phyloP scores from a whole-genome alignment of 768 basidiomycete species.

The Lepiota brunneoincarnata region DNA sequence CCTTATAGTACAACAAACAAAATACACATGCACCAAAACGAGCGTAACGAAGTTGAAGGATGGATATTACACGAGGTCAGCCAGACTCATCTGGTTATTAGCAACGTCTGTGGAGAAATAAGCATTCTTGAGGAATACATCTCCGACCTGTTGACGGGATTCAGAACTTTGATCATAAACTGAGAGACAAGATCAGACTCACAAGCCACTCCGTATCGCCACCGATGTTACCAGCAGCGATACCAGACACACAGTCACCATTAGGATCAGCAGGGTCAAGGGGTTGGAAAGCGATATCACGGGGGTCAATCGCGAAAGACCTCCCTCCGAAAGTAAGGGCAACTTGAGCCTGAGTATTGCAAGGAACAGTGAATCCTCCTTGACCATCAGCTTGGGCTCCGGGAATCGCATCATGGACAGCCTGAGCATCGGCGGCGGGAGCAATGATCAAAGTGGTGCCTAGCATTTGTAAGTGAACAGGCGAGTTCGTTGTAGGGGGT shows the following conservation, averaged over 20 bases:
- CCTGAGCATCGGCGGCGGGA: slow-evolving; percentile 42
- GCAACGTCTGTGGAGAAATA: slow-evolving; percentile 37
- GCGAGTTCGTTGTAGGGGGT: no score
- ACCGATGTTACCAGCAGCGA: slow-evolving; percentile 51
- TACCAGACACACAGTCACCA: slow-evolving; percentile 60
- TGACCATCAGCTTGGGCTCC: slow-evolving; percentile 46
- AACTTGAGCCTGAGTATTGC: slow-evolving; percentile 51
- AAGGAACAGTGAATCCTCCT: slow-evolving; percentile 57
- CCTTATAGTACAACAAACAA: neutral
- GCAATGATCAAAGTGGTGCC: slow-evolving; percentile 14
- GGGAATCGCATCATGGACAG: slow-evolving; percentile 56
- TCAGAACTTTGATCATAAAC: neutral
- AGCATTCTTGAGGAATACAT: slow-evolving; percentile 40
- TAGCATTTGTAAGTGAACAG: slow-evolving; percentile 12
- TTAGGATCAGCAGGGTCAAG: slow-evolving; percentile 43
- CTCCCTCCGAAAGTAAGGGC: slow-evolving; percentile 58
- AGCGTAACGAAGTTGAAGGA: neutral
- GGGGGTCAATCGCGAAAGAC: slow-evolving; percentile 55
- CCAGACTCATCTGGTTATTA: slow-evolving; percentile 31
- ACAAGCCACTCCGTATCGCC: slow-evolving; percentile 60
- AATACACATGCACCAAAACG: slow-evolving; percentile 5
- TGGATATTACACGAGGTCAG: slow-evolving; percentile 18
- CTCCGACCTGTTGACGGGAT: slow-evolving; percentile 27
- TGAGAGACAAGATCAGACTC: slow-evolving; percentile 25
- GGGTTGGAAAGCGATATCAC: slow-evolving; percentile 56